A percentile compares a stretch with the other conserved stretches of the same genome.
Evolutionary conservation across 805 yeast genomes (phyloP).

Genomic region (Hanseniaspora lachancei): DNA sequence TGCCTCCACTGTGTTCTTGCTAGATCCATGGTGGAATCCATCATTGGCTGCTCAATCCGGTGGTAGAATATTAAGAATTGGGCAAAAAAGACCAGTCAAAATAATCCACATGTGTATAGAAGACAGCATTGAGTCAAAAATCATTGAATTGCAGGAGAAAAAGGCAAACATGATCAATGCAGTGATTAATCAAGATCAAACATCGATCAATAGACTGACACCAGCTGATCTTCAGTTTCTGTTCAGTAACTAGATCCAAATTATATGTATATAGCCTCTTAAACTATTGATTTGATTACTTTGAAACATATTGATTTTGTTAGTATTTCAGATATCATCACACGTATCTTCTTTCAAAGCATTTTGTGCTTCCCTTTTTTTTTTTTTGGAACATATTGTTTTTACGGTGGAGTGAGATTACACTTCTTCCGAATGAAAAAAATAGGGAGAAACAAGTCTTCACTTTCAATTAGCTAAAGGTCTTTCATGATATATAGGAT

Average conservation of each 20-base stretch:
- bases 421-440: no score
- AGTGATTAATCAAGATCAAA: conserved; percentile 83
- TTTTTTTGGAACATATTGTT: no score
- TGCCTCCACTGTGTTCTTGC: conserved; percentile 86
- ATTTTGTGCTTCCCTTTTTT: no score
- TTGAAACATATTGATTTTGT: no score
- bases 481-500: no score
- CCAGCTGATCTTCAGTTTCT: conserved; percentile 92
- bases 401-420: no score
- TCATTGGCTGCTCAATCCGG: conserved; percentile 97
- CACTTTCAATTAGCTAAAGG: no score
- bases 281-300: background rate
- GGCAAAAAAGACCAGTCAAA: conserved; percentile 86
- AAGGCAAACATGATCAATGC: conserved; percentile 98
- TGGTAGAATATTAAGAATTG: conserved; percentile 95
- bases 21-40: conserved; percentile 99
- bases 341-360: no score
- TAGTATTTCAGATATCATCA: no score
- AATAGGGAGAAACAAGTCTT: no score
- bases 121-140: conserved; percentile 92
- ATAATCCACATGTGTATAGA: conserved; percentile 88
- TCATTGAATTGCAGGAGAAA: conserved; percentile 89
- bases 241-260: conserved; percentile 51
- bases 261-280: background rate
- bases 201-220: conserved; percentile 75